Evolutionary conservation across 129 eudicot species (phyloP).

Genomic region (Scalesia atractyloides): DNA sequence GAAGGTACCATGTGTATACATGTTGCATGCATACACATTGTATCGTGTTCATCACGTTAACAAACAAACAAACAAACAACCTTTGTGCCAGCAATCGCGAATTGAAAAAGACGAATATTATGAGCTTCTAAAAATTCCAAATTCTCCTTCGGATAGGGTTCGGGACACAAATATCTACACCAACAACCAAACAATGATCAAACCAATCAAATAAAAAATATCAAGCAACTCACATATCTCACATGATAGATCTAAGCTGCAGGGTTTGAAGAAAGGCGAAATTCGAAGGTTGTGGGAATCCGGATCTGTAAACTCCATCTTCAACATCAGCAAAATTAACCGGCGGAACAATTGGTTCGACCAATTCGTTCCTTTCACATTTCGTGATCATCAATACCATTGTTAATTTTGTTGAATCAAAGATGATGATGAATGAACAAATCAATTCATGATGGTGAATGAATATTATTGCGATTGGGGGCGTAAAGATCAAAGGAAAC

Average conservation of each 20-base stretch:
- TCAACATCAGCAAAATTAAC: constrained; percentile 56
- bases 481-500: constrained; percentile 35
- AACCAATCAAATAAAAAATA: neutral
- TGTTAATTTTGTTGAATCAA: constrained; percentile 15
- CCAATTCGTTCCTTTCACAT: neutral
- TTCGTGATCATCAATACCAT: constrained; percentile 13
- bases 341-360: constrained; percentile 38
- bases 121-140: constrained; percentile 47
- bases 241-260: constrained; percentile 59
- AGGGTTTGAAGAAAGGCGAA: constrained; percentile 50
- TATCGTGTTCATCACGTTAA: neutral
- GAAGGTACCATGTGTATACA: neutral
- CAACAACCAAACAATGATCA: neutral
- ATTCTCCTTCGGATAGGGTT: constrained; percentile 59
- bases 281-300: constrained; percentile 58
- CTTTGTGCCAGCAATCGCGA: constrained; percentile 68
- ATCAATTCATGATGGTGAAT: constrained; percentile 34
- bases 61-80: constrained; percentile 25
- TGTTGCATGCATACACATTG: neutral
- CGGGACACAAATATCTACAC: constrained; percentile 61
- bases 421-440: neutral
- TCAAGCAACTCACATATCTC: constrained; percentile 44
- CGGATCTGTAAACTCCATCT: constrained; percentile 59
- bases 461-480: constrained; percentile 24
- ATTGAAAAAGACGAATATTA: constrained; percentile 52